Conservation (phyloP, 116 monocot genomes). For the Papilionanthe hybrid region DNA sequence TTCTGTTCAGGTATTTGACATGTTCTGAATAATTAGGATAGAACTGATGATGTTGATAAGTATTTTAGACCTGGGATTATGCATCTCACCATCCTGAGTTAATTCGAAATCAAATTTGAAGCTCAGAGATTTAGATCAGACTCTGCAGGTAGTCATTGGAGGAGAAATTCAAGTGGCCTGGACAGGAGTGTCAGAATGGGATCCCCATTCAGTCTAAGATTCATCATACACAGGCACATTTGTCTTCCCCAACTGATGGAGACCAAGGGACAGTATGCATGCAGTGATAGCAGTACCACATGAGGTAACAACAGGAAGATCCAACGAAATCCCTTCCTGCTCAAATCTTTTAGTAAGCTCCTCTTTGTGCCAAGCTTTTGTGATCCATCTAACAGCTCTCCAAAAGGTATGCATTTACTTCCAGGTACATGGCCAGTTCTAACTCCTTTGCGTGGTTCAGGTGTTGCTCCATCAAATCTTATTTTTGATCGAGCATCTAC, state of each 20-base stretch:
- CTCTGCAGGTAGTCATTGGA: no score
- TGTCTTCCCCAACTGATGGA: constrained; percentile 64
- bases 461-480: no score
- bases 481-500: no score
- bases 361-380: constrained; percentile 52
- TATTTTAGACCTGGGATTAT: not conserved
- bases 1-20: not conserved
- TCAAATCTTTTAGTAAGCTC: constrained; percentile 69
- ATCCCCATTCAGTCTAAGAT: constrained; percentile 96
- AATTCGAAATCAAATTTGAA: not conserved
- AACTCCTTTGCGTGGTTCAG: no score
- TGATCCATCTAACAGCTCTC: constrained; percentile 49
- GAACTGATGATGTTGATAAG: not conserved
- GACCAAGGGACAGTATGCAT: constrained; percentile 75
- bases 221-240: constrained; percentile 80
- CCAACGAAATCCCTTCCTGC: constrained; percentile 63
- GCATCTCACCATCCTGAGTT: not conserved
- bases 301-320: constrained; percentile 60
- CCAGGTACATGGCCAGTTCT: no score
- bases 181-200: no score
- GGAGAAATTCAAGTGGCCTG: no score
- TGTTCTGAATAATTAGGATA: not conserved
- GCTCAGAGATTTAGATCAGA: no score
- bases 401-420: no score
- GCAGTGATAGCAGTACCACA: constrained; percentile 93